Evolutionary conservation across 805 yeast species (phyloP), one percentile per base, ranked within the genome.

Genomic region (Limtongia smithiae): DNA sequence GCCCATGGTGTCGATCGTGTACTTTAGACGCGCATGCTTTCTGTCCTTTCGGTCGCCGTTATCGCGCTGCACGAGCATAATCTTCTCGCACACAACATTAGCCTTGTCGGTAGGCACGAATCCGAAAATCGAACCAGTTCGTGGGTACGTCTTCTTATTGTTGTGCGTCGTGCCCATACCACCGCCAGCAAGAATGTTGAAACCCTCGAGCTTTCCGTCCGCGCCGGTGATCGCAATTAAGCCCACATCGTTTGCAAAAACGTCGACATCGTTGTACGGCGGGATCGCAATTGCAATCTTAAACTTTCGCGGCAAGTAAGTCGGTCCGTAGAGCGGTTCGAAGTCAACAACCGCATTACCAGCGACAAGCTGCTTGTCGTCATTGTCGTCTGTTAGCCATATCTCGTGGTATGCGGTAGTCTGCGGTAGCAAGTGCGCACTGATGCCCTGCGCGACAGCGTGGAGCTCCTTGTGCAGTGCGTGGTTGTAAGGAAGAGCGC

Each of bases 161-260:
- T 90, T 91, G 68, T 91, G 97, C 12, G 97, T 91, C 36, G 95
- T 80, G 62, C 97, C 97, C 97, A 91, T 91, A 76, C 97, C 97
- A 73, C 97, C 97, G 69, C 97, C 97, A 57, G 83, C 95, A 53
- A 85, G 77, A 45, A 91, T 80, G 63, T 91, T 91, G 76, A 80
- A 91, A 49, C 97, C 97, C 38, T 84, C 79, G 17, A 78, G 75
- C 47, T 55, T 51, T 7, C 54, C 55, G 46, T 75, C 70, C 62
- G 81, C 76, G 41, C 70, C 68, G 39, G 88, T 81, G 63, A 91
- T 89, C 28, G 96, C 89, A 66, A 91, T 79, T 59, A 91, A 75
- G 59, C 97, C 97, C 60, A 91, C 81, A 71, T 91, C 97, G 67
- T 88, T 93, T 8, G 95, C 95, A 73, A 86, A 91, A 7, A 88